These are phyloP conservation scores for Gossypium rotundifolium DNA, from an alignment of 345 rosid genomes.

Conservation along the genomic window DNA sequence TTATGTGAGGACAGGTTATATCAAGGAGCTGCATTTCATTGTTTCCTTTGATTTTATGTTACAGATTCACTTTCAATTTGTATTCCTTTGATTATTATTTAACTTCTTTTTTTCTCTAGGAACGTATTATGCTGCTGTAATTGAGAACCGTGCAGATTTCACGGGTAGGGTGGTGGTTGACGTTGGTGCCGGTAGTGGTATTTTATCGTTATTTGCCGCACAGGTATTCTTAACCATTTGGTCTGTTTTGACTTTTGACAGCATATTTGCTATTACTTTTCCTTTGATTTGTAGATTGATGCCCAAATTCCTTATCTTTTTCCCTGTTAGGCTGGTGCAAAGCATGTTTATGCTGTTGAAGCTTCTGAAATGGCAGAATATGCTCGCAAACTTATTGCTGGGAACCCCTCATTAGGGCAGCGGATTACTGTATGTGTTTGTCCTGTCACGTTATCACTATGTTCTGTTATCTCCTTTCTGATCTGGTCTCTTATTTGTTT, in stretches of 20 bases:
- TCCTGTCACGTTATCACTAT: slow-evolving; percentile 11
- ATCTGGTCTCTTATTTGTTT: slow-evolving; percentile 9
- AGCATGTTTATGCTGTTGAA: slow-evolving; percentile 98
- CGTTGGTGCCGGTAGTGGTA: slow-evolving; percentile 99
- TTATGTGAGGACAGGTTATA: slow-evolving; percentile 92
- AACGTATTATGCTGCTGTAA: slow-evolving; percentile 93
- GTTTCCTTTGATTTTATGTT: slow-evolving; percentile 1
- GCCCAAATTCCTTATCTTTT: slow-evolving; percentile 7
- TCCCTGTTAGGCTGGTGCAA: slow-evolving; percentile 84
- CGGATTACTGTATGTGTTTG: slow-evolving; percentile 68
- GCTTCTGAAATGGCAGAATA: slow-evolving; percentile 99
- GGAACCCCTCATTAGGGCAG: slow-evolving; percentile 71
- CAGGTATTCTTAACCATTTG: slow-evolving; percentile 46
- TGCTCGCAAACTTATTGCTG: slow-evolving; percentile 89
- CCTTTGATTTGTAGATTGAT: background rate
- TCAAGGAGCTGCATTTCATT: slow-evolving; percentile 6
- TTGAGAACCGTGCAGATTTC: slow-evolving; percentile 89
- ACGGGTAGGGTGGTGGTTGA: slow-evolving; percentile 86
- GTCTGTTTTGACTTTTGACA: background rate
- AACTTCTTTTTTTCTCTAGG: slow-evolving; percentile 41
- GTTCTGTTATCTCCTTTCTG: background rate
- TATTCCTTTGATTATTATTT: background rate
- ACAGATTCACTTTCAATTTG: background rate
- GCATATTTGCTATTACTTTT: background rate
- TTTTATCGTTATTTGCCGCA: slow-evolving; percentile 93